Base-by-base conservation (phyloP, 768 basidiomycete species). In the Mycena galericulata region DNA sequence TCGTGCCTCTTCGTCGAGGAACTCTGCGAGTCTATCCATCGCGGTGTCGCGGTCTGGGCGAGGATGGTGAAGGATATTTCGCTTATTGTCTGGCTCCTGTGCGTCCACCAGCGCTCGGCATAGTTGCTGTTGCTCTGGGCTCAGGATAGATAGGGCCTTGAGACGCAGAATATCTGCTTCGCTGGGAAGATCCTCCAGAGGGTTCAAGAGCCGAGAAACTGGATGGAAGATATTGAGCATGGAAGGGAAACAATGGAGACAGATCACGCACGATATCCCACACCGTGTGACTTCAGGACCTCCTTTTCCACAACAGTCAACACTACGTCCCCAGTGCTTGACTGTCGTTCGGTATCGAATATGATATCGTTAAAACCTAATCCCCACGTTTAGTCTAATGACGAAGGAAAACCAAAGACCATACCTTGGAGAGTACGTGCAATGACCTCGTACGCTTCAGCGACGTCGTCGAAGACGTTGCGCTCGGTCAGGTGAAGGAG, bases 191-290 rank as follows among this genome's bases (percentile, higher is more conserved):
- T 32, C 36, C 22, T 47, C 20, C 22, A 32, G 45, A 24, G 58
- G 58, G 15, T 60, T 1, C 1, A 60, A 6, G 2, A 60, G 57
- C 14, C 38, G 29, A 18, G 57, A 43, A 24, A 36, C 14, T 36
- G 6, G 34, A 36, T 60, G 58, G 58, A 38, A 59, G 47, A 60
- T 47, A 45, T 49, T 60, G 58, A 60, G 58, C 45, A 32, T 32
- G 58, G 45, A 49, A 60, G 58, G 32, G 58, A 60, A 45, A 60
- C 46, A 61, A 47, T 40, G 46, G 47, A 61, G 47, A 50, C 59
- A 50, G 36, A 61, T 61, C 38, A 8, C 59, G 59, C 49, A 61
- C 59, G 24, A 14, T 61, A 50, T 12, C 47, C 47, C 0, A 61
- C 17, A 1, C 36, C 59, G 3, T 40, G 10, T 1, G 46, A 27